Evolutionary conservation across 805 yeast genomes (phyloP).

Genomic region (Monosporozyma yasuniensis): DNA sequence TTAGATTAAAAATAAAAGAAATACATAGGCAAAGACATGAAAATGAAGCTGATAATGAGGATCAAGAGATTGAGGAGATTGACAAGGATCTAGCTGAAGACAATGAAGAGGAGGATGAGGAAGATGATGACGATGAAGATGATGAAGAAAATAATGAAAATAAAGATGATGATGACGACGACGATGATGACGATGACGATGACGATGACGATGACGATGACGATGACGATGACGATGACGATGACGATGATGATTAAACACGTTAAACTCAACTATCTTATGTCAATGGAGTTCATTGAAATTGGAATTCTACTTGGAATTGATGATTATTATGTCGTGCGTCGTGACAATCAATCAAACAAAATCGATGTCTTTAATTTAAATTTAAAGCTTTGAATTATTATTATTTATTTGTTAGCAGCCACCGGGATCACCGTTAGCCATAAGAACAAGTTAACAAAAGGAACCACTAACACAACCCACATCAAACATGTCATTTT

Average conservation of each 20-base stretch:
- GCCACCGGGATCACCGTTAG: background rate
- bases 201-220: conserved; percentile 26
- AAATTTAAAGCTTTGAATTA: background rate
- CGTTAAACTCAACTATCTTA: too few species aligned
- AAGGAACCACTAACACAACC: background rate
- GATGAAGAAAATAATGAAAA: conserved; percentile 34
- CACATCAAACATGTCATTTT: conserved; percentile 44
- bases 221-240: conserved; percentile 7
- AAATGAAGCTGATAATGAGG: conserved; percentile 28
- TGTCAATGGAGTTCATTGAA: too few species aligned
- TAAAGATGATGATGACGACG: conserved; percentile 34
- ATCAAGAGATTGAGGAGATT: conserved; percentile 22
- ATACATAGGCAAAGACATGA: conserved; percentile 23
- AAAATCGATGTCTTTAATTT: background rate
- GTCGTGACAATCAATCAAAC: background rate
- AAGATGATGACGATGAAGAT: conserved; percentile 37
- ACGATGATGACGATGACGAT: conserved; percentile 35
- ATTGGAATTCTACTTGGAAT: background rate
- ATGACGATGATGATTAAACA: too few species aligned
- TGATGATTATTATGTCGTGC: background rate
- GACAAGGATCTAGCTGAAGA: conserved; percentile 42
- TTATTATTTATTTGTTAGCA: background rate
- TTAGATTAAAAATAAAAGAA: conserved; percentile 32
- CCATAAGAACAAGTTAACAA: background rate
- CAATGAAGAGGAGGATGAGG: conserved; percentile 35